These are phyloP conservation scores for Quercus alba DNA, from an alignment of 306 rosid species.

Conservation along the genomic window DNA sequence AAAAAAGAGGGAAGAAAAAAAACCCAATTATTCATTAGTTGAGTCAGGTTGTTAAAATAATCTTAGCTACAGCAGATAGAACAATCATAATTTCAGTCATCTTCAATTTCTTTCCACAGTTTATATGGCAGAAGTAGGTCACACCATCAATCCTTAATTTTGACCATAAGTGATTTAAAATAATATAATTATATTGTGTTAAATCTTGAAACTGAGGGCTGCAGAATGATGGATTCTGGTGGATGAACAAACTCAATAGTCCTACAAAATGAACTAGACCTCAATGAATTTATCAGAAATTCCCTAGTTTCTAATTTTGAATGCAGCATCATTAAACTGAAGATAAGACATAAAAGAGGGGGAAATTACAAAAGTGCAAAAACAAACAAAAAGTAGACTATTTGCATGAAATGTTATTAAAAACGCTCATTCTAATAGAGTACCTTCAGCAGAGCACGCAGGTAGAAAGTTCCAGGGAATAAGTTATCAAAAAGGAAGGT, in stretches of 20 bases:
- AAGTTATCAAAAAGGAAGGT: conserved; percentile 65
- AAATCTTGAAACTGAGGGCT: background rate
- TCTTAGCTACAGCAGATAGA: conserved; percentile 12
- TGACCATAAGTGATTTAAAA: background rate
- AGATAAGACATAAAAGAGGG: conserved; percentile 7
- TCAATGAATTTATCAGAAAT: background rate
- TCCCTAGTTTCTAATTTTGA: background rate
- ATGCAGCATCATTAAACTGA: conserved; percentile 8
- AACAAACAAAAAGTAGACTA: conserved; percentile 8
- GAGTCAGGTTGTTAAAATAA: conserved; percentile 24
- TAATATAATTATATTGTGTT: background rate
- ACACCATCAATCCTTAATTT: background rate
- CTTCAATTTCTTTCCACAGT: conserved; percentile 8
- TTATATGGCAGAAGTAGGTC: background rate
- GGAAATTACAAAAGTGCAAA: background rate
- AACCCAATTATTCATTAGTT: background rate
- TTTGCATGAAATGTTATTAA: conserved; percentile 19
- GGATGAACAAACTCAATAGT: conserved; percentile 24
- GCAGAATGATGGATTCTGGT: conserved; percentile 3
- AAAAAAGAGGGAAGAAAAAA: background rate
- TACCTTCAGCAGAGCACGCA: conserved; percentile 98
- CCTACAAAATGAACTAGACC: conserved; percentile 1
- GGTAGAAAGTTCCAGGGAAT: conserved; percentile 93
- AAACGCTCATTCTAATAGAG: conserved; percentile 12
- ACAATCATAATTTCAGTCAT: conserved; percentile 9